A percentile compares a stretch with the other conserved stretches of the same genome.
These are phyloP conservation scores for Oryza meridionalis DNA, from an alignment of 176 grass and related monocot species.

Conservation along the genomic window DNA sequence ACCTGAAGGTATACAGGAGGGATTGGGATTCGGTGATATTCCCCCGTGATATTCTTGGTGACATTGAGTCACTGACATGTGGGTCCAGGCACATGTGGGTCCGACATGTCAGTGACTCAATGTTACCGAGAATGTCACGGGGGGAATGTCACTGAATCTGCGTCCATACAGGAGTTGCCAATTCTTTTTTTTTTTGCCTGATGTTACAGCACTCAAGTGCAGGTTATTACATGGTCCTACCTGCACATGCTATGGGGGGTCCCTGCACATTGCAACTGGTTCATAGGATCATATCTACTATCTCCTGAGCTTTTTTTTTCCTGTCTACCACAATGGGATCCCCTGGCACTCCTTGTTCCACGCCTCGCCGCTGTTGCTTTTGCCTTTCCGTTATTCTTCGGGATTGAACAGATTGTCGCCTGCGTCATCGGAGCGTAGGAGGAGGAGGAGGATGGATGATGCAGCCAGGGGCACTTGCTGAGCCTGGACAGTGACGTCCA, in stretches of 20 bases:
- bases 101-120: too few species aligned
- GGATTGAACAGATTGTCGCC: not conserved
- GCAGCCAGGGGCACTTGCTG: not conserved
- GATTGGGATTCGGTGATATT: too few species aligned
- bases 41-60: too few species aligned
- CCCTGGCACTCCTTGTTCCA: not conserved
- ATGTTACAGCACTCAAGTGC: constrained; percentile 40
- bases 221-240: constrained; percentile 49
- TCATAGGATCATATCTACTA: constrained; percentile 23
- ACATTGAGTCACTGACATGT: too few species aligned
- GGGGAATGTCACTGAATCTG: too few species aligned
- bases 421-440: not conserved
- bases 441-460: not conserved
- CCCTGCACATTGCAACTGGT: constrained; percentile 6
- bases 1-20: not conserved
- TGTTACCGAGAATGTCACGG: too few species aligned
- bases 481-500: not conserved
- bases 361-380: constrained; percentile 20
- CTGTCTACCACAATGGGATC: constrained; percentile 25
- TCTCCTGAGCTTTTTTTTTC: not conserved
- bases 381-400: constrained; percentile 18
- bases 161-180: not conserved
- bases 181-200: constrained; percentile 15
- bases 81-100: too few species aligned
- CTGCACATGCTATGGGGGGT: constrained; percentile 34